Conservation (phyloP, 164 flowering plant genomes). For the Piper longum region DNA sequence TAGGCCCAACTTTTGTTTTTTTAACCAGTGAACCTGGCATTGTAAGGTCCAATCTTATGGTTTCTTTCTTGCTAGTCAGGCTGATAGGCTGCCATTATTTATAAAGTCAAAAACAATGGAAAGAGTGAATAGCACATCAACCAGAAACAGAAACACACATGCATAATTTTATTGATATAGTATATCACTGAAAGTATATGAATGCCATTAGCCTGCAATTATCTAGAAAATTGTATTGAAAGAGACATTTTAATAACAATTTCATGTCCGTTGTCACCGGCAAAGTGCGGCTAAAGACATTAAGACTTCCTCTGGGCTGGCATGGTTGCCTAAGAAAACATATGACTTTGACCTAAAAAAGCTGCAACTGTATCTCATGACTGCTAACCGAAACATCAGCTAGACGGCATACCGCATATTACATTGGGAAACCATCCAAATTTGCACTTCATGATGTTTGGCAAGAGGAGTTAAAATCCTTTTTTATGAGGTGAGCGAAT, state of each 20-base stretch:
- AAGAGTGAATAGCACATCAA: background rate
- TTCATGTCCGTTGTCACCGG: too few relatives aligned
- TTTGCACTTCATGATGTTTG: background rate
- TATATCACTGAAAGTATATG: too few relatives aligned
- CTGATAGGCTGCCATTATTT: slow-evolving; percentile 35
- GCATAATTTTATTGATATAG: background rate
- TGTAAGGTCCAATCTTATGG: slow-evolving; percentile 62
- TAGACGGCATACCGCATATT: too few relatives aligned
- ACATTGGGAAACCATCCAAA: background rate
- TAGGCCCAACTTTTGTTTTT: slow-evolving; percentile 83
- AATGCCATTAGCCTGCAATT: too few relatives aligned
- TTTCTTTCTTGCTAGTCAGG: slow-evolving; percentile 25
- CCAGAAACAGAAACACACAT: background rate
- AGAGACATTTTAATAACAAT: too few relatives aligned
- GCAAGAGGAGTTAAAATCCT: background rate
- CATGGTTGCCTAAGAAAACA: background rate
- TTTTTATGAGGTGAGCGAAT: background rate
- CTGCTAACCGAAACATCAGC: too few relatives aligned
- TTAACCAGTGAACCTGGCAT: slow-evolving; percentile 33
- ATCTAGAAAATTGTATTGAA: too few relatives aligned
- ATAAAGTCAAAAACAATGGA: background rate
- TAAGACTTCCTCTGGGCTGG: too few relatives aligned
- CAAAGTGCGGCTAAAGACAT: too few relatives aligned
- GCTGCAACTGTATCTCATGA: too few relatives aligned
- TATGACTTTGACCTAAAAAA: background rate